A percentile compares a stretch with the other conserved stretches of the same genome.
phyloP scores from a whole-genome alignment of 306 rosid species.

The Sphenostylis stenocarpa region DNA sequence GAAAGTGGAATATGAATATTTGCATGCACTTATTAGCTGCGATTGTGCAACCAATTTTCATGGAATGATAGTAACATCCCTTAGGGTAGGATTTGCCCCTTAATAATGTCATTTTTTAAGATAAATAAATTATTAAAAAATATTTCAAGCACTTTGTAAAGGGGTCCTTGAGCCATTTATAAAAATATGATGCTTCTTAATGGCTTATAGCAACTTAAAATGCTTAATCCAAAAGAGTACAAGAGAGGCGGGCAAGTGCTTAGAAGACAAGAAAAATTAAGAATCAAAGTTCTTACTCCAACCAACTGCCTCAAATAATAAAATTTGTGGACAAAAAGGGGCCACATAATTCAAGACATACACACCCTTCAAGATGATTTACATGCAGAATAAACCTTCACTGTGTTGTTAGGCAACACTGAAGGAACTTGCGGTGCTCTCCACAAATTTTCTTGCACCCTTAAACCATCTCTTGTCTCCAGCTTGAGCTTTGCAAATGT shows the following conservation, averaged over 20 bases:
- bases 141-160: background rate
- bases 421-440: constrained; percentile 74
- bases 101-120: background rate
- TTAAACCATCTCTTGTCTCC: constrained; percentile 99
- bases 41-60: too few relatives aligned
- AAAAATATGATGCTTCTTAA: background rate
- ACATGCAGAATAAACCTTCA: constrained; percentile 43
- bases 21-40: too few relatives aligned
- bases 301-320: constrained; percentile 41
- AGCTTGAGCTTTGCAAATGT: constrained; percentile 96
- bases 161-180: background rate
- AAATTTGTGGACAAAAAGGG: constrained; percentile 33
- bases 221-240: background rate
- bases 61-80: background rate
- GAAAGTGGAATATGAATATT: too few relatives aligned
- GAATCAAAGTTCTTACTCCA: constrained; percentile 46
- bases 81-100: background rate
- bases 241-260: background rate
- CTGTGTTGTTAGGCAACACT: constrained; percentile 68
- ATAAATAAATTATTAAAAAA: background rate
- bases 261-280: constrained; percentile 24
- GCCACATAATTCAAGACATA: constrained; percentile 35
- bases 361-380: constrained; percentile 47
- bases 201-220: constrained; percentile 11
- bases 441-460: constrained; percentile 88